Evolutionary conservation across 768 basidiomycete species (phyloP).

Genomic region (Boletus subcaerulescens): DNA sequence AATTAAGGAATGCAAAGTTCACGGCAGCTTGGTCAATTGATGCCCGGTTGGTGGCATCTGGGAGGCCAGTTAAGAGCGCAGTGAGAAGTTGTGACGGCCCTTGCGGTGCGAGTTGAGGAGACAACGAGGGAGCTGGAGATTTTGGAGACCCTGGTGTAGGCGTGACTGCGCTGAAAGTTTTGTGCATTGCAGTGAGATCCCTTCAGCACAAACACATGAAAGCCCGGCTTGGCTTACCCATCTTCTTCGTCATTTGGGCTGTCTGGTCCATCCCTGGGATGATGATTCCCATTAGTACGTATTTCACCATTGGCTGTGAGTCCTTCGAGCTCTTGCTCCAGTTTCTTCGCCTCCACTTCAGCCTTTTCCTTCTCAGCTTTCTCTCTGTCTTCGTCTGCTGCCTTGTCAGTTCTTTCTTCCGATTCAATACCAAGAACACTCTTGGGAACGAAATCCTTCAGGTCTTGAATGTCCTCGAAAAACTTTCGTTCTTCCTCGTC

Average conservation of each 20-base stretch:
- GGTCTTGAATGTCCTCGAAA: constrained; percentile 89
- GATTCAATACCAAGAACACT: constrained; percentile 73
- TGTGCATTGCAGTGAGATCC: constrained; percentile 38
- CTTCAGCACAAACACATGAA: neutral
- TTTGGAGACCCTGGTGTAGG: constrained; percentile 70
- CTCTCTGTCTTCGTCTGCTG: constrained; percentile 42
- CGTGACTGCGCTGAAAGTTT: constrained; percentile 44
- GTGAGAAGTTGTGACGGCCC: constrained; percentile 93
- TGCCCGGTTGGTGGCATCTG: constrained; percentile 89
- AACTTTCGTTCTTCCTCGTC: constrained; percentile 95
- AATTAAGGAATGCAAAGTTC: constrained; percentile 95
- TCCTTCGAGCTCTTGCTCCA: constrained; percentile 76
- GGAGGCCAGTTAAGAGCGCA: constrained; percentile 83
- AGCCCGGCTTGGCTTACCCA: constrained; percentile 17
- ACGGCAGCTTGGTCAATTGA: constrained; percentile 92
- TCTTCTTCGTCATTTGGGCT: constrained; percentile 30
- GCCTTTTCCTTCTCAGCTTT: constrained; percentile 53
- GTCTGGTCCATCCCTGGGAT: constrained; percentile 6
- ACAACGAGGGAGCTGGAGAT: constrained; percentile 53
- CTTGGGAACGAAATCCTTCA: constrained; percentile 88
- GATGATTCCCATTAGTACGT: constrained; percentile 20
- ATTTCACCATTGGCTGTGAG: constrained; percentile 41
- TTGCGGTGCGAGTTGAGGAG: constrained; percentile 74
- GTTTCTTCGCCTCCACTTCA: constrained; percentile 64
- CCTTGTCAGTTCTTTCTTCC: constrained; percentile 40